Percentiles rank a stretch among this genome's conserved stretches.
These are phyloP conservation scores for Gentiana dahurica DNA, from an alignment of 257 asterid genomes.

Conservation along the genomic window DNA sequence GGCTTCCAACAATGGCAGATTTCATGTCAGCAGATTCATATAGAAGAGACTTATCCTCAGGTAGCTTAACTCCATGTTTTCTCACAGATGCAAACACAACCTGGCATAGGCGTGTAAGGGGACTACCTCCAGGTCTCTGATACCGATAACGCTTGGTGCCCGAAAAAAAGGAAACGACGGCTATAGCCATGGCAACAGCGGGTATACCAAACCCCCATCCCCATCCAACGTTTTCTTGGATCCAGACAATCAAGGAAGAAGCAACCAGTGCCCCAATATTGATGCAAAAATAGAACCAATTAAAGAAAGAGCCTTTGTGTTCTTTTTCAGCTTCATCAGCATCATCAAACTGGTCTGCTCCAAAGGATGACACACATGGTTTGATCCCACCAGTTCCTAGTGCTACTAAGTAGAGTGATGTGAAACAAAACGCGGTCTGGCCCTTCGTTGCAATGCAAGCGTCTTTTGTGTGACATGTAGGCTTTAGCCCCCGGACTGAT, in stretches of 20 bases:
- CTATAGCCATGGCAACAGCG: slow-evolving; percentile 32
- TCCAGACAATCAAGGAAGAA: slow-evolving; percentile 26
- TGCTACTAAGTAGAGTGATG: slow-evolving; percentile 26
- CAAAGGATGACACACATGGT: slow-evolving; percentile 28
- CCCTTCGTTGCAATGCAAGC: slow-evolving; percentile 9
- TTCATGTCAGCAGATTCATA: slow-evolving; percentile 18
- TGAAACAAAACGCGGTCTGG: slow-evolving; percentile 16
- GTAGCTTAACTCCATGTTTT: slow-evolving; percentile 12
- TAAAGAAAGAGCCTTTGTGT: slow-evolving; percentile 21
- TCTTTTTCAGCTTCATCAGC: slow-evolving; percentile 21
- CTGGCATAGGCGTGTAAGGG: slow-evolving; percentile 28
- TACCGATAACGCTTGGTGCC: slow-evolving; percentile 22
- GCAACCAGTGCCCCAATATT: slow-evolving; percentile 34
- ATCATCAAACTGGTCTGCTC: slow-evolving; percentile 29
- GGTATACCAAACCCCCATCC: slow-evolving; percentile 26
- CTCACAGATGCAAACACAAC: slow-evolving; percentile 26
- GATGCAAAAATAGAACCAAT: slow-evolving; percentile 31
- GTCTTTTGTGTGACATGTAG: slow-evolving; percentile 18
- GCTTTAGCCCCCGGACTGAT: slow-evolving; percentile 21
- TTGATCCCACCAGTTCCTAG: slow-evolving; percentile 35
- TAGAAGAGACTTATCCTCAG: slow-evolving; percentile 16
- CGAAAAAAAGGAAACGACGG: slow-evolving; percentile 24
- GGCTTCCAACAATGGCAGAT: slow-evolving; percentile 25
- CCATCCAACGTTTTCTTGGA: slow-evolving; percentile 26
- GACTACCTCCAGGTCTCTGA: slow-evolving; percentile 38